A percentile compares a stretch with the other conserved stretches of the same genome.
phyloP scores from a whole-genome alignment of 805 yeast species.

The Pichia nakasei region DNA sequence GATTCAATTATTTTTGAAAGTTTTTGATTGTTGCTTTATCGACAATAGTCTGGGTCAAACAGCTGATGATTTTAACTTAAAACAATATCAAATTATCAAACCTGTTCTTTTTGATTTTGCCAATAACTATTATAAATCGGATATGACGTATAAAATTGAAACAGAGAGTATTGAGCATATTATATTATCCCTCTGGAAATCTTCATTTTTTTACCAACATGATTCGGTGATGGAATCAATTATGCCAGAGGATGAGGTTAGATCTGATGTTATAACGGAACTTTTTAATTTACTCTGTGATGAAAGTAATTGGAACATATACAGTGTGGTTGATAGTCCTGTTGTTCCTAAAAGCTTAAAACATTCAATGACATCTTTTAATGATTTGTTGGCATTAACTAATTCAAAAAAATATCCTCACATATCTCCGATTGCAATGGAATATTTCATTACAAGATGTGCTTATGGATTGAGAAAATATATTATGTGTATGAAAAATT shows the following conservation, averaged over 20 bases:
- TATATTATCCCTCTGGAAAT: conserved; percentile 42
- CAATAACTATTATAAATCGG: conserved; percentile 24
- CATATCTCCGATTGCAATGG: conserved; percentile 26
- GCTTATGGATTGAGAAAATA: conserved; percentile 56
- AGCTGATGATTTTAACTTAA: conserved; percentile 11
- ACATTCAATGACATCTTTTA: conserved; percentile 49
- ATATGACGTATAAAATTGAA: not conserved
- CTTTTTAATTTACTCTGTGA: conserved; percentile 21
- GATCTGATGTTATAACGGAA: not conserved
- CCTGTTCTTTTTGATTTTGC: conserved; percentile 26
- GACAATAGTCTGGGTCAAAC: conserved; percentile 15
- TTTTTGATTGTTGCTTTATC: conserved; percentile 34
- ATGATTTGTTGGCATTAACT: conserved; percentile 39
- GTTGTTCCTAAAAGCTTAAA: conserved; percentile 33
- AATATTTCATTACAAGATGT: conserved; percentile 47
- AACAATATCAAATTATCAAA: conserved; percentile 32
- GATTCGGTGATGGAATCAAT: conserved; percentile 31
- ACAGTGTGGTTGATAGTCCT: conserved; percentile 55
- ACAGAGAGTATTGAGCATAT: conserved; percentile 32
- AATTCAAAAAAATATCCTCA: conserved; percentile 17
- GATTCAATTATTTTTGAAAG: conserved; percentile 36
- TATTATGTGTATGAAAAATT: conserved; percentile 51
- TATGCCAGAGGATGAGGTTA: not conserved
- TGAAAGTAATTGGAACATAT: conserved; percentile 40
- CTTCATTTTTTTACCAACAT: conserved; percentile 50